Evolutionary conservation across 129 eudicot species (phyloP), one percentile per base, ranked within the genome.

Genomic region (Apium graveolens): DNA sequence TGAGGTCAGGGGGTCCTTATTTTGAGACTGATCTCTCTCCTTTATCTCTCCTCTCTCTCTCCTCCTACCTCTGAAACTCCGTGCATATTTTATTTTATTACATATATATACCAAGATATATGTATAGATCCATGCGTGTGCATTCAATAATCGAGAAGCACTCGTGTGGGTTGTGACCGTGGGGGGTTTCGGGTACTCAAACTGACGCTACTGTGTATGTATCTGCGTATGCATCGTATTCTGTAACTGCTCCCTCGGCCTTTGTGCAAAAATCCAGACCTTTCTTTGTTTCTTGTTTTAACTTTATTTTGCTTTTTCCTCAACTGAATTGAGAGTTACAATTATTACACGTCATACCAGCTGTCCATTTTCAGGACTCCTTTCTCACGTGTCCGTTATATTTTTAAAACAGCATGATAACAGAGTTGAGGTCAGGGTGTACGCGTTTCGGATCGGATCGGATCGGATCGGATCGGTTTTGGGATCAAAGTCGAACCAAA

Each of bases 131-230:
- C 16, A 70, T 41, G 81, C 38, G 82, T 63, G 86, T 81, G 85
- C 85, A 65, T 84, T 84, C 78, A 84, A 77, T 34, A 57, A 35
- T 53, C 43, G 38, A 77, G 45, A 44, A 65, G 38, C 90, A 82
- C 90, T 76, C 90, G 90, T 87, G 90, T 84, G 90, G 88, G 84
- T 84, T 82, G 80, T 73, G 53, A 73, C 55, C 76, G 76, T 42
- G 55, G 14, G 76, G 76, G 44, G 73, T 35, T 68, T 68, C 39
- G 73, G 73, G 73, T 68, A 35, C 39, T 31, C 10, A 35, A 60
- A 31, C 41, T 35, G 73, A 68, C 73, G 38, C 73, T 31, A 14
- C 7, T 68, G 31, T 73, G 53, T 45, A 21, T 72, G 29, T 27
- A 14, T 73, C 76, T 43, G 32, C 44, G 16, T 71, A 24, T 20